A percentile compares a stretch with the other conserved stretches of the same genome.
Evolutionary conservation across 345 rosid genomes (phyloP).

Genomic region (Rhizophora mangle): DNA sequence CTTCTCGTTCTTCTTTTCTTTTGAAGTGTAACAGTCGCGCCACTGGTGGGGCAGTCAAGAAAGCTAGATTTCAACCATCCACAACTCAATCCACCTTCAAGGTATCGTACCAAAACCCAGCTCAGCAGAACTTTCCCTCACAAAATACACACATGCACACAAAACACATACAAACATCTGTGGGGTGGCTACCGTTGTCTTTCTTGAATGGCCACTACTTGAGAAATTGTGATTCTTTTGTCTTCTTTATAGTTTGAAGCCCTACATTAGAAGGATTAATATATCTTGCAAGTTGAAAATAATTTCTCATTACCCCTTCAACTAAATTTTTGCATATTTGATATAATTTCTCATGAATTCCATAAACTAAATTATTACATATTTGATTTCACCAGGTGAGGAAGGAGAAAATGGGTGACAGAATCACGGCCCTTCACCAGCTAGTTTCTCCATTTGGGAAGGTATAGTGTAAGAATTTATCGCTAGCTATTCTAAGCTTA

Average conservation of each 20-base stretch:
- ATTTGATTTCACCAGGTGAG: constrained; percentile 43
- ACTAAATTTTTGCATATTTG: no score
- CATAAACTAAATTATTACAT: neutral
- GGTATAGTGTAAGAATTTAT: constrained; percentile 29
- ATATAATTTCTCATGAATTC: no score
- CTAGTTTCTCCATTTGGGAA: constrained; percentile 91
- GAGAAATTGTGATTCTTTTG: constrained; percentile 37
- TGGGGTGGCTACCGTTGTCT: constrained; percentile 30
- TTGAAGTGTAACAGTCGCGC: constrained; percentile 64
- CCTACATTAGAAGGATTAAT: no score
- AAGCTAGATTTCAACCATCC: constrained; percentile 77
- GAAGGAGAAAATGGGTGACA: constrained; percentile 76
- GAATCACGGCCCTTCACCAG: constrained; percentile 85
- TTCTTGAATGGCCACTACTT: constrained; percentile 62
- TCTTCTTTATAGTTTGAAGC: constrained; percentile 4
- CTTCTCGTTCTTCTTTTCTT: no score
- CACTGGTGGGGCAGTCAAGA: constrained; percentile 70
- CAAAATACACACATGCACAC: neutral
- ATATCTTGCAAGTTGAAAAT: no score
- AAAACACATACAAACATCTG: constrained; percentile 1
- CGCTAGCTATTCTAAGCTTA: neutral
- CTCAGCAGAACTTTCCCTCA: constrained; percentile 12
- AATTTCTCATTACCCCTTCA: no score
- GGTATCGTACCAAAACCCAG: constrained; percentile 31
- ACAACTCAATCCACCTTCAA: constrained; percentile 64